Conservation (phyloP, 2,329 filamentous ascomycete genomes). For the Blumeriella jaapii region DNA sequence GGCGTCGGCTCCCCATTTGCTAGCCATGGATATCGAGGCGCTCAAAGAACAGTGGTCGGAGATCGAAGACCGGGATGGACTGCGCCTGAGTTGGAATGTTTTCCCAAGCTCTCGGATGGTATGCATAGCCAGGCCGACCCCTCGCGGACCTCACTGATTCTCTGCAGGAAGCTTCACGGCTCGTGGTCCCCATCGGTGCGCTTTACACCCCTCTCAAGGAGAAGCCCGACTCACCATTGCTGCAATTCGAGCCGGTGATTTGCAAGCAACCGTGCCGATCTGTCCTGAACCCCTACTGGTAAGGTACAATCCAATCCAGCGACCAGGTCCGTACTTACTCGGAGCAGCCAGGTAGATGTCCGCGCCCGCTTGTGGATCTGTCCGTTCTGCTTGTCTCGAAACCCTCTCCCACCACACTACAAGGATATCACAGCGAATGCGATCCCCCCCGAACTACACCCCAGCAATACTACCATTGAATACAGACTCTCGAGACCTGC, state of each 20-base stretch:
- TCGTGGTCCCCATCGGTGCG: slow-evolving; percentile 92
- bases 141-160: slow-evolving; percentile 18
- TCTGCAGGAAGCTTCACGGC: slow-evolving; percentile 74
- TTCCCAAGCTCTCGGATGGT: slow-evolving; percentile 98
- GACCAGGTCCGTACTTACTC: no score
- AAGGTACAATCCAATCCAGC: no score
- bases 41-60: slow-evolving; percentile 38
- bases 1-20: no score
- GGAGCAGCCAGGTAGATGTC: slow-evolving; percentile 64
- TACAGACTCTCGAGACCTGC: slow-evolving; percentile 71
- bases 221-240: slow-evolving; percentile 74
- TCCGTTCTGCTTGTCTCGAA: slow-evolving; percentile 76
- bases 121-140: slow-evolving; percentile 25
- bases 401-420: slow-evolving; percentile 74
- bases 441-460: slow-evolving; percentile 74
- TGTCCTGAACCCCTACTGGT: slow-evolving; percentile 96
- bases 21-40: slow-evolving; percentile 24
- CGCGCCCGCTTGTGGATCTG: slow-evolving; percentile 80
- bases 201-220: slow-evolving; percentile 94
- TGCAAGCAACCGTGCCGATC: slow-evolving; percentile 95
- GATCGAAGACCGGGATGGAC: slow-evolving; percentile 90
- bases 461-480: slow-evolving; percentile 78
- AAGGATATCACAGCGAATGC: slow-evolving; percentile 79
- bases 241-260: slow-evolving; percentile 92
- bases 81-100: slow-evolving; percentile 96